A percentile compares a stretch with the other conserved stretches of the same genome.
These are phyloP conservation scores for Termitomyces titanicus DNA, from an alignment of 768 basidiomycete species.

Conservation along the genomic window DNA sequence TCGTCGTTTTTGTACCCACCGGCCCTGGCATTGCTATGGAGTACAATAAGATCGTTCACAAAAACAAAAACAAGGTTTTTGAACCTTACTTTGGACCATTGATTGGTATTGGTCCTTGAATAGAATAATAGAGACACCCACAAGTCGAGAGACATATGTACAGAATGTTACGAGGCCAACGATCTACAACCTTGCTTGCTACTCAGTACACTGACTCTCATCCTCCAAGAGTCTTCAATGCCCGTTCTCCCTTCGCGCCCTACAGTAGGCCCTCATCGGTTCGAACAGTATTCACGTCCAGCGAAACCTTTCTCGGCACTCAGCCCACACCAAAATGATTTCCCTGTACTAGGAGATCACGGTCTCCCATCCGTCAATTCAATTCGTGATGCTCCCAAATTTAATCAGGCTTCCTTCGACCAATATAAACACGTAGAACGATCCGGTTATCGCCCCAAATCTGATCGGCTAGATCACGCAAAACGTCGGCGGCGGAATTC, in stretches of 20 bases:
- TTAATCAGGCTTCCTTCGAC: neutral
- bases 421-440: neutral
- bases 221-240: neutral
- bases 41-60: neutral
- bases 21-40: neutral
- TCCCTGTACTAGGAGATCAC: too few species aligned
- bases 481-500: neutral
- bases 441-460: too few species aligned
- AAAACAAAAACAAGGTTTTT: neutral
- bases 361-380: neutral
- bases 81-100: neutral
- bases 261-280: neutral
- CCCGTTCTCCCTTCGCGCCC: neutral
- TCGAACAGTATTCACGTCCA: neutral
- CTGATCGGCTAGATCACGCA: neutral
- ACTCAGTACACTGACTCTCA: too few species aligned
- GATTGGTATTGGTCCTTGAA: neutral
- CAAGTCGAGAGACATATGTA: neutral
- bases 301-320: neutral
- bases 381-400: neutral
- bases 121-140: conserved; percentile 1
- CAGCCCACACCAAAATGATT: neutral
- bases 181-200: neutral
- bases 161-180: neutral
- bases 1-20: neutral